Percentiles rank a stretch among this genome's conserved stretches.
Evolutionary conservation across 495 filamentous ascomycete genomes (phyloP).

Genomic region (Alectoria sarmentosa): DNA sequence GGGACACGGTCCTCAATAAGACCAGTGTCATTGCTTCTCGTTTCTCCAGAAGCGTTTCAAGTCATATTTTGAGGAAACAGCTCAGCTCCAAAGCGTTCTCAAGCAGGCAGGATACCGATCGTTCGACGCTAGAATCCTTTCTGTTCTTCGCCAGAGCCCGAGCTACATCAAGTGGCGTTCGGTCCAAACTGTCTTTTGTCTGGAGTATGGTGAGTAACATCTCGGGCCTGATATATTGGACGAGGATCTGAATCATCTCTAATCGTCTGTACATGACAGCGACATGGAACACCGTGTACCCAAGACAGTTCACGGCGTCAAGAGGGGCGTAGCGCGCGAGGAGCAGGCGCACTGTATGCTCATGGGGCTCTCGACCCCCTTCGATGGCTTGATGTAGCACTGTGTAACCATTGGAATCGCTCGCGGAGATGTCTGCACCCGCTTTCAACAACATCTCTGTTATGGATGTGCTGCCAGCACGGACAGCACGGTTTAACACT

Average conservation of each 20-base stretch:
- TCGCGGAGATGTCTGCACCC: neutral
- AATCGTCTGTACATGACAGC: neutral
- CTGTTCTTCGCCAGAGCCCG: too few species aligned
- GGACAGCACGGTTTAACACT: neutral
- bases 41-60: neutral
- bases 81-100: neutral
- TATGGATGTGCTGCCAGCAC: neutral
- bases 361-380: too few species aligned
- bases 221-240: neutral
- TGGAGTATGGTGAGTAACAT: neutral
- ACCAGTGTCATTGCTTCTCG: too few species aligned
- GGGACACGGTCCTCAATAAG: too few species aligned
- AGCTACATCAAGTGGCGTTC: conserved; percentile 7
- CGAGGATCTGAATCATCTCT: neutral
- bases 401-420: neutral
- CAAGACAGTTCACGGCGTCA: neutral
- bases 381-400: neutral
- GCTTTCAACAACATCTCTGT: neutral
- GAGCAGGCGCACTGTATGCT: neutral
- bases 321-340: neutral
- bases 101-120: neutral
- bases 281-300: conserved; percentile 1
- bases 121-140: neutral
- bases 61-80: neutral
- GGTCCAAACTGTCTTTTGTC: neutral